These are phyloP conservation scores for Colletotrichum cereale DNA, from an alignment of 2,329 filamentous ascomycete species.

Conservation along the genomic window DNA sequence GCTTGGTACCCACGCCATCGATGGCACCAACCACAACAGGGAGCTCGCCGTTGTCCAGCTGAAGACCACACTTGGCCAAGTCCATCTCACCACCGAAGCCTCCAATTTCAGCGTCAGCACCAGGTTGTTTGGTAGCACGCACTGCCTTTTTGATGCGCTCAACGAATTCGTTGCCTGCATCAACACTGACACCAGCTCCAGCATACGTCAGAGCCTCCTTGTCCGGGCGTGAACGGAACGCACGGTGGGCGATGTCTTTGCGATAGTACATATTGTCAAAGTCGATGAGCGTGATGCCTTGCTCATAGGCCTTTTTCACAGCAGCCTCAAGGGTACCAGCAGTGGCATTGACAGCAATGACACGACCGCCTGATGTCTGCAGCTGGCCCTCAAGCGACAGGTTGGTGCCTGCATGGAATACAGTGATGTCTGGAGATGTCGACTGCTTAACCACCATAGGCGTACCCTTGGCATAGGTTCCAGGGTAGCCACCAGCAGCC, in stretches of 20 bases:
- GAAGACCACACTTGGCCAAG: constrained; percentile 72
- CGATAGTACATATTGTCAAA: constrained; percentile 89
- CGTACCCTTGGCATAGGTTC: constrained; percentile 79
- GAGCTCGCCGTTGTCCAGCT: constrained; percentile 59
- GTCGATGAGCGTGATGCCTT: constrained; percentile 75
- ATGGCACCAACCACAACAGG: constrained; percentile 94
- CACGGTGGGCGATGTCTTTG: constrained; percentile 86
- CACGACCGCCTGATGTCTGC: constrained; percentile 81
- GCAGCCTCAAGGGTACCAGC: constrained; percentile 77
- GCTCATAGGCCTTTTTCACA: constrained; percentile 82
- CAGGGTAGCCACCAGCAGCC: constrained; percentile 87
- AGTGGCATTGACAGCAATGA: constrained; percentile 85
- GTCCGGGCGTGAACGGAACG: constrained; percentile 62
- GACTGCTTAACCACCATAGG: constrained; percentile 58
- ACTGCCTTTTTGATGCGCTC: constrained; percentile 92
- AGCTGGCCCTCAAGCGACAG: constrained; percentile 67
- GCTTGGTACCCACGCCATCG: constrained; percentile 96
- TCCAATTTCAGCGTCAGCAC: constrained; percentile 92
- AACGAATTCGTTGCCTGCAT: constrained; percentile 93
- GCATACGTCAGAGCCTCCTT: constrained; percentile 85
- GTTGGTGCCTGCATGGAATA: constrained; percentile 90
- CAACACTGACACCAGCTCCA: constrained; percentile 92
- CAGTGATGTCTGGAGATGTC: constrained; percentile 63
- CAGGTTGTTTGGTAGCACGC: constrained; percentile 84
- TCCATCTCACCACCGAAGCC: constrained; percentile 94